phyloP scores from a whole-genome alignment of 78 protist species.

The Acrasis kona region DNA sequence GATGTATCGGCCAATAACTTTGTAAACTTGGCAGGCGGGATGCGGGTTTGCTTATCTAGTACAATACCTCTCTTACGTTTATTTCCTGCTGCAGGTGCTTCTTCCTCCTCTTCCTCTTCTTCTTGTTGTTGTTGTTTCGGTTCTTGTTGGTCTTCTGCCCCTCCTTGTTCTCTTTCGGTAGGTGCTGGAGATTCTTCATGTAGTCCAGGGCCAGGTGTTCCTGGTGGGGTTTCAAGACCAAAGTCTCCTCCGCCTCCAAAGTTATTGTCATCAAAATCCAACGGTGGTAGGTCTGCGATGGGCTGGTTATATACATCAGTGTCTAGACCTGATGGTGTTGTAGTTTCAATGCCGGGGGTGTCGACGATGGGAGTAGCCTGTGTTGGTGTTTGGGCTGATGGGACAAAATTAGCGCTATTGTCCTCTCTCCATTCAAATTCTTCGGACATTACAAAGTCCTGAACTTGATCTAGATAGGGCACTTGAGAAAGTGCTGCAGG shows the following conservation, averaged over 20 bases:
- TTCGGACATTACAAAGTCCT: neutral
- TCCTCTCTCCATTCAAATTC: neutral
- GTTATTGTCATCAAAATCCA: no score
- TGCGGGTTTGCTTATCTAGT: neutral
- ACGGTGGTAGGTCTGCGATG: neutral
- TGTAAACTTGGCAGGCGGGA: neutral
- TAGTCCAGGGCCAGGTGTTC: no score
- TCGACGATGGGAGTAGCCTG: neutral
- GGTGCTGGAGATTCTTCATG: no score
- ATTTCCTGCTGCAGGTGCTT: no score
- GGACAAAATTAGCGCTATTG: neutral
- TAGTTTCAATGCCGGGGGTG: neutral
- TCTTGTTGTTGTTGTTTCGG: no score
- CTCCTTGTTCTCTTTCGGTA: no score
- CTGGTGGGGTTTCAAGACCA: neutral
- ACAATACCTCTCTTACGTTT: neutral
- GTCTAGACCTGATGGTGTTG: neutral
- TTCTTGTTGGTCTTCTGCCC: no score
- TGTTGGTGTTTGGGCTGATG: neutral
- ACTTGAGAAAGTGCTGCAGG: no score
- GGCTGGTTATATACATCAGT: neutral
- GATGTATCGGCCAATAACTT: neutral
- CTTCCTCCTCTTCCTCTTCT: no score
- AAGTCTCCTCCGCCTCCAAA: no score
- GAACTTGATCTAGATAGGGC: no score